Evolutionary conservation across 768 basidiomycete species (phyloP), one percentile per base, ranked within the genome.

Genomic region (Podaxis mareebaensis): DNA sequence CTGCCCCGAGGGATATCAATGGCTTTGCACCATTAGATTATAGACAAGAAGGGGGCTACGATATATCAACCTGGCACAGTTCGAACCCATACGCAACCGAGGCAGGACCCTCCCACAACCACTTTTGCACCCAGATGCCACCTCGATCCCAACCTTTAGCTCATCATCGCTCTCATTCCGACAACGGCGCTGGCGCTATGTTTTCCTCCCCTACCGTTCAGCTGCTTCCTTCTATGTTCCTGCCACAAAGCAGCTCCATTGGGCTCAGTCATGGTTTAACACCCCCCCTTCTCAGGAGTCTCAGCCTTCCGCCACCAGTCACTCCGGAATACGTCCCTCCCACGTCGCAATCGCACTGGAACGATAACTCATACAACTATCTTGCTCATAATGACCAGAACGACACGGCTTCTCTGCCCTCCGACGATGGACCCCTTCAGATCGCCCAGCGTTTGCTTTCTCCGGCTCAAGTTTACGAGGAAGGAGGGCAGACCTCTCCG

Each of bases 161-260:
- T 24, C 61, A 56, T 39, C 12, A 12, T n/a, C 54, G 61, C 33
- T 57, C 61, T 57, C 28, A 11, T 26, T 62, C 61, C 33, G 44
- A 46, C 20, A 48, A 36, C 28, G 53, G 36, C 39, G 49, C 48
- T 17, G 49, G 38, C 24, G 49, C 22, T 13, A n/a, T 22, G 17
- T 42, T 48, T 24, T 5, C 60, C 12, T 22, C 49, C 22, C 10
- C 26, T 3, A 12, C 51, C 22, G 2, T 13, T 20, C 39, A 57
- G 4, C 17, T 24, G 11, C 15, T 39, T 11, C 0, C 38, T n/a
- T 13, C 54, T 17, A 56, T 20, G n/a, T 28, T 49, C 20, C 5
- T 44, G 17, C 26, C 53, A 8, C 42, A 39, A 26, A 10, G 13
- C 36, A 1, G 13, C 12, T 44, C 54, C 6, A 24, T 38, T 36